Conservation (phyloP, 2,329 filamentous ascomycete genomes). For the Alternaria dauci region DNA sequence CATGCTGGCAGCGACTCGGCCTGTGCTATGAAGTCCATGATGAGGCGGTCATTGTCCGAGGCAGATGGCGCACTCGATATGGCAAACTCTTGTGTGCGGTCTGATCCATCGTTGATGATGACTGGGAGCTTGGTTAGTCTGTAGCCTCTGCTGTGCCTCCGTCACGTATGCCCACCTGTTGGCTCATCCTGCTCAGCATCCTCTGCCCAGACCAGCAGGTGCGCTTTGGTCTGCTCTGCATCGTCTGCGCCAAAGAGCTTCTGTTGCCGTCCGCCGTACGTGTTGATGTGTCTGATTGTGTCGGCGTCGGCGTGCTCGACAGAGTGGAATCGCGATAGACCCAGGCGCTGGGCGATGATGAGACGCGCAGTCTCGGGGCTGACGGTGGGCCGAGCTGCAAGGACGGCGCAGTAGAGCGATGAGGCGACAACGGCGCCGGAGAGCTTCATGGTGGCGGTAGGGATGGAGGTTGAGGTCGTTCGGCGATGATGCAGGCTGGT, state of each 20-base stretch:
- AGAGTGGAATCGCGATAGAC: constrained; percentile 59
- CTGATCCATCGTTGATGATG: constrained; percentile 30
- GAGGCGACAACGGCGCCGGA: constrained; percentile 51
- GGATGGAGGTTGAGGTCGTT: constrained; percentile 27
- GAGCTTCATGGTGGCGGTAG: constrained; percentile 56
- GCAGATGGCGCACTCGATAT: constrained; percentile 44
- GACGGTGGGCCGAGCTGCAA: constrained; percentile 44
- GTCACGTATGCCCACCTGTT: constrained; percentile 38
- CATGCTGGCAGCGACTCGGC: constrained; percentile 41
- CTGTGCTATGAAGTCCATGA: constrained; percentile 49
- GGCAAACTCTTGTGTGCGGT: constrained; percentile 37
- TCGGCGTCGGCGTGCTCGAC: constrained; percentile 52
- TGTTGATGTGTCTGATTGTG: constrained; percentile 57
- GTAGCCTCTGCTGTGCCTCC: background rate
- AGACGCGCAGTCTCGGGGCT: constrained; percentile 58
- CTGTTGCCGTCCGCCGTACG: constrained; percentile 53
- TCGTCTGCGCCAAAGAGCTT: constrained; percentile 51
- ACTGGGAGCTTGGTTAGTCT: constrained; percentile 35
- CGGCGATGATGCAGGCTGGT: constrained; percentile 35
- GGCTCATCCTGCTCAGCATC: constrained; percentile 46
- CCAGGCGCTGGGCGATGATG: constrained; percentile 61
- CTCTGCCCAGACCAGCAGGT: constrained; percentile 53
- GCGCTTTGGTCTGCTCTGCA: constrained; percentile 30
- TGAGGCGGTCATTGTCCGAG: constrained; percentile 47
- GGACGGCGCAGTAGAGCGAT: constrained; percentile 51